phyloP scores from a whole-genome alignment of 1,139 yeast species.

The Oligophagozyma castellii region DNA sequence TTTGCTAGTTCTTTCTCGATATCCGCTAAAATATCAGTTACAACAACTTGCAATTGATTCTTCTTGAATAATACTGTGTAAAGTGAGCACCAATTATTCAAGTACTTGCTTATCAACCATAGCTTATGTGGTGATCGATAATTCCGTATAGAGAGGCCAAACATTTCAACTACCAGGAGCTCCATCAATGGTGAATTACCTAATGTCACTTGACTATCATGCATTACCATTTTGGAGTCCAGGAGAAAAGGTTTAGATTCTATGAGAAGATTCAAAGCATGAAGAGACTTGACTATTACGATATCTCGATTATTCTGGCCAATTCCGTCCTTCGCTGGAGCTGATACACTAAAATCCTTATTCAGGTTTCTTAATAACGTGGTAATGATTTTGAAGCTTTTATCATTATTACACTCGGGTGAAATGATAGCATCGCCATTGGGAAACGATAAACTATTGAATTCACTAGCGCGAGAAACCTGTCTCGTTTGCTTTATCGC shows the following conservation, averaged over 20 bases:
- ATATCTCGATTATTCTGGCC: conserved; percentile 6
- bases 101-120: conserved; percentile 16
- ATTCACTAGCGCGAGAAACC: not conserved
- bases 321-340: conserved; percentile 4
- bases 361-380: not conserved
- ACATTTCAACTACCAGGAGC: conserved; percentile 8
- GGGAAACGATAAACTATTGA: not conserved
- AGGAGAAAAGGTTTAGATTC: conserved; percentile 13
- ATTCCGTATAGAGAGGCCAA: conserved; percentile 9
- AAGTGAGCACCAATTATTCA: conserved; percentile 15
- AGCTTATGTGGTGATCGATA: conserved; percentile 9
- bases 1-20: conserved; percentile 9
- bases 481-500: conserved; percentile 14
- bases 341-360: not conserved
- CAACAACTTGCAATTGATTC: conserved; percentile 3
- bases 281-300: conserved; percentile 16
- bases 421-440: too few relatives aligned
- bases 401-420: too few relatives aligned
- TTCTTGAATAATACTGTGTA: conserved; percentile 7
- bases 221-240: conserved; percentile 1
- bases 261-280: conserved; percentile 16
- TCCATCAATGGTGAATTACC: not conserved
- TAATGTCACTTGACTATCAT: not conserved
- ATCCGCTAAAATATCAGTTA: conserved; percentile 6
- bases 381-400: not conserved